These are phyloP conservation scores for Ramularia endophylla DNA, from an alignment of 2,329 filamentous ascomycete species.

Conservation along the genomic window DNA sequence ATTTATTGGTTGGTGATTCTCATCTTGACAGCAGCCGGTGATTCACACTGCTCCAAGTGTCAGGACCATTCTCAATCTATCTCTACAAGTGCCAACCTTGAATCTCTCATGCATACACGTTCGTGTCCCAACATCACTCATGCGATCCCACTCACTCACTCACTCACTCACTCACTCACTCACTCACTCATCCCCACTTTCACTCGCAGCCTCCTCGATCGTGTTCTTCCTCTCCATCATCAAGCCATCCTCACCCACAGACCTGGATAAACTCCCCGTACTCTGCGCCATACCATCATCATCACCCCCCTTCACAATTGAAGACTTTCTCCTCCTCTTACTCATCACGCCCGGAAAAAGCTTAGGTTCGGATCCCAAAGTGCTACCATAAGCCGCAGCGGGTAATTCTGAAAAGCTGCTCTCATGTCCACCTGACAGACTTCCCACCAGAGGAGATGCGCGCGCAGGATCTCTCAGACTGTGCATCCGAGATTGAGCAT, in stretches of 20 bases:
- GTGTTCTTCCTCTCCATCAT: constrained; percentile 11
- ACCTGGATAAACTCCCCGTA: constrained; percentile 13
- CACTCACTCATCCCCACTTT: constrained; percentile 8
- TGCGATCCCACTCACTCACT: too few species aligned
- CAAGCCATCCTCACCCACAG: constrained; percentile 7
- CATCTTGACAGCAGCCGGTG: too few species aligned
- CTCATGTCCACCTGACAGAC: constrained; percentile 1
- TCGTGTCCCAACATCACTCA: too few species aligned
- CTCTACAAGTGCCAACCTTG: too few species aligned
- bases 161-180: too few species aligned
- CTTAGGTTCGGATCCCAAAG: constrained; percentile 49
- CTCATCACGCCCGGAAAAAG: constrained; percentile 67
- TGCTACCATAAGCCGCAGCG: constrained; percentile 43
- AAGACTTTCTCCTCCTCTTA: constrained; percentile 33
- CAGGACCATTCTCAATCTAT: too few species aligned
- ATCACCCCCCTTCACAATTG: constrained; percentile 10
- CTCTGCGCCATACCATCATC: constrained; percentile 17
- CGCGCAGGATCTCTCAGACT: constrained; percentile 5
- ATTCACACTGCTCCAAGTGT: too few species aligned
- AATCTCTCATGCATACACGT: too few species aligned
- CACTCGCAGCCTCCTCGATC: constrained; percentile 12
- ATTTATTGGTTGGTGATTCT: too few species aligned
- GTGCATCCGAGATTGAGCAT: constrained; percentile 11
- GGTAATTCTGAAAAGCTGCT: constrained; percentile 24
- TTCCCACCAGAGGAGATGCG: background rate